phyloP scores from a whole-genome alignment of 805 yeast genomes.

The Hanseniaspora occidentalis region DNA sequence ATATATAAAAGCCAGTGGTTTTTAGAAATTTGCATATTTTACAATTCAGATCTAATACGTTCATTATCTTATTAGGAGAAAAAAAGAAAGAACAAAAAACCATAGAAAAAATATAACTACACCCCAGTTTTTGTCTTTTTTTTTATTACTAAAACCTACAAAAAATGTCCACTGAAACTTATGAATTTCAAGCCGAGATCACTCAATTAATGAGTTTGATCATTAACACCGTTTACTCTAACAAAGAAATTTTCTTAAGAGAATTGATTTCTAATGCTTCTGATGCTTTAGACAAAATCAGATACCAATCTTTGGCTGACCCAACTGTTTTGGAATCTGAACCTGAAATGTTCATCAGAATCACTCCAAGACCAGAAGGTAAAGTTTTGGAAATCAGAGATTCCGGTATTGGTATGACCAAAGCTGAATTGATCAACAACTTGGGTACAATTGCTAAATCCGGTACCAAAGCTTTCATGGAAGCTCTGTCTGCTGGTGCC shows the following conservation, averaged over 20 bases:
- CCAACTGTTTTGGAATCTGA: conserved; percentile 86
- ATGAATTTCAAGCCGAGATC: conserved; percentile 99
- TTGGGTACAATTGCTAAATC: conserved; percentile 99
- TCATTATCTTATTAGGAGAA: neutral
- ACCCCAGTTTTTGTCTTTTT: too few species aligned
- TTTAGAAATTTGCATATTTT: too few species aligned
- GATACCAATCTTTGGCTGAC: conserved; percentile 92
- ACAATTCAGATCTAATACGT: too few species aligned
- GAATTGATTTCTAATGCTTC: conserved; percentile 98
- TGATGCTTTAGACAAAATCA: conserved; percentile 96
- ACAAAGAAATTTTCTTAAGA: conserved; percentile 98
- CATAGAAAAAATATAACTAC: neutral
- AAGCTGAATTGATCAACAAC: conserved; percentile 96
- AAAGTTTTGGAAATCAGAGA: conserved; percentile 95
- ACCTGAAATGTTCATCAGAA: conserved; percentile 93
- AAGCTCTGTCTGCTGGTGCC: conserved; percentile 98
- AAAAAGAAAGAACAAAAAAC: conserved; percentile 1
- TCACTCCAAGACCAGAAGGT: conserved; percentile 91
- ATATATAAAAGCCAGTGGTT: too few species aligned
- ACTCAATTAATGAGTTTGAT: conserved; percentile 99
- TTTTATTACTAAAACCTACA: too few species aligned
- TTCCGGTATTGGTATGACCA: conserved; percentile 99
- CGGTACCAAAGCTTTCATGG: conserved; percentile 99
- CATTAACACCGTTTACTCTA: conserved; percentile 99
- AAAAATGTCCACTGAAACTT: conserved; percentile 59